These are phyloP conservation scores for Globisporangium cylindrosporum DNA, from an alignment of 352 stramenopile species.

Conservation along the genomic window DNA sequence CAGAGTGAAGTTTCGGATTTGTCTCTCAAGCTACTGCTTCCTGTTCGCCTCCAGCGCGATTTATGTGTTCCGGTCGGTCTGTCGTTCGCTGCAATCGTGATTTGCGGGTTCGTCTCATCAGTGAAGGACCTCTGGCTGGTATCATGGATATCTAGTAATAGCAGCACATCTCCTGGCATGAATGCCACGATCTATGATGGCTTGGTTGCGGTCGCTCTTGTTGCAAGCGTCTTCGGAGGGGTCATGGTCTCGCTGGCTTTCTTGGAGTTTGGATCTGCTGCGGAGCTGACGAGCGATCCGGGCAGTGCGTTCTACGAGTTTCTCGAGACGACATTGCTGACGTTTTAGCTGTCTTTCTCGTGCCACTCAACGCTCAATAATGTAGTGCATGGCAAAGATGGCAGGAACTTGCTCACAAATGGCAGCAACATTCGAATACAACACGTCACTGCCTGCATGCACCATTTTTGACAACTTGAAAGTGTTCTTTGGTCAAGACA, in stretches of 20 bases:
- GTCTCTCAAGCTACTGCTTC: neutral
- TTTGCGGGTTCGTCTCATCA: neutral
- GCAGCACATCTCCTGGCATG: neutral
- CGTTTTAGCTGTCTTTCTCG: no score
- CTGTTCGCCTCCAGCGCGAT: neutral
- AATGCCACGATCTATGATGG: neutral
- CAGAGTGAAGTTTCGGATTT: neutral
- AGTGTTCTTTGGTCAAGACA: no score
- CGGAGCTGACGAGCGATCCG: constrained; percentile 28
- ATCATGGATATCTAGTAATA: neutral
- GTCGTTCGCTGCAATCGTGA: neutral
- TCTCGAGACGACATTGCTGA: constrained; percentile 20
- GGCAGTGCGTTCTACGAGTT: constrained; percentile 44
- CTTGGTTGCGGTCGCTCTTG: neutral
- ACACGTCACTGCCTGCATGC: no score
- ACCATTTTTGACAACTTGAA: no score
- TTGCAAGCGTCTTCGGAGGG: neutral
- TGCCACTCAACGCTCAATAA: no score
- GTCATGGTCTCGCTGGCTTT: neutral
- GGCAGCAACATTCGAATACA: no score
- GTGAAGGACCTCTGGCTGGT: neutral
- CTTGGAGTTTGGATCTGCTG: constrained; percentile 30
- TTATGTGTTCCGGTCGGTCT: neutral
- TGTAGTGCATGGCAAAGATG: no score
- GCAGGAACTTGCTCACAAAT: no score